These are phyloP conservation scores for Saccharomycopsis fodiens DNA, from an alignment of 805 yeast genomes.

Conservation along the genomic window DNA sequence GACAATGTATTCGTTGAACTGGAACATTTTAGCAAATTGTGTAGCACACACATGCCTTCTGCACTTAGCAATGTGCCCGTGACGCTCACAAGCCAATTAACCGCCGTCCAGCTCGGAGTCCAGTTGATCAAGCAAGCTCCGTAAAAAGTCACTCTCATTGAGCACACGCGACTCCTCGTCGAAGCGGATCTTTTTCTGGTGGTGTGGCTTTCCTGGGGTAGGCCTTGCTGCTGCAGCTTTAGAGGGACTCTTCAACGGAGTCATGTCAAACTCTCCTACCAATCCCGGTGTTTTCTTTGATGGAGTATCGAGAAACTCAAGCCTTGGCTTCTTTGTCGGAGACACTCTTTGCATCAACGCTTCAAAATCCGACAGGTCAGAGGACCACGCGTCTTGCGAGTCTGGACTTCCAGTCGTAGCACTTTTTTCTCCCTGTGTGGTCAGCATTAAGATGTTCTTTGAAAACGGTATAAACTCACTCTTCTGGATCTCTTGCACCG, in stretches of 20 bases:
- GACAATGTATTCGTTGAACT: too few relatives aligned
- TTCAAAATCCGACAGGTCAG: slow-evolving; percentile 6
- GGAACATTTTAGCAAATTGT: too few relatives aligned
- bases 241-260: slow-evolving; percentile 4
- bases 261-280: background rate
- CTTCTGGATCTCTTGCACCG: background rate
- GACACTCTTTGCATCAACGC: slow-evolving; percentile 6
- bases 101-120: background rate
- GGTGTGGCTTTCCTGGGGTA: slow-evolving; percentile 6
- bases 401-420: background rate
- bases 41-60: too few relatives aligned
- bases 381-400: slow-evolving; percentile 6
- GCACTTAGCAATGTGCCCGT: too few relatives aligned
- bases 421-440: background rate
- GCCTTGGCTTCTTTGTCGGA: slow-evolving; percentile 4
- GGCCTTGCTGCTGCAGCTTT: too few relatives aligned
- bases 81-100: too few relatives aligned
- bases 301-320: background rate
- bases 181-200: slow-evolving; percentile 1
- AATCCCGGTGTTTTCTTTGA: background rate
- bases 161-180: background rate
- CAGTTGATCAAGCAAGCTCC: background rate
- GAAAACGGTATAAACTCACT: background rate
- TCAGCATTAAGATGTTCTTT: background rate
- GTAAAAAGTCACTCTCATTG: background rate